A percentile compares a stretch with the other conserved stretches of the same genome.
phyloP scores from a whole-genome alignment of 371 early-diverging fungal species.

The Mucor irregularis region DNA sequence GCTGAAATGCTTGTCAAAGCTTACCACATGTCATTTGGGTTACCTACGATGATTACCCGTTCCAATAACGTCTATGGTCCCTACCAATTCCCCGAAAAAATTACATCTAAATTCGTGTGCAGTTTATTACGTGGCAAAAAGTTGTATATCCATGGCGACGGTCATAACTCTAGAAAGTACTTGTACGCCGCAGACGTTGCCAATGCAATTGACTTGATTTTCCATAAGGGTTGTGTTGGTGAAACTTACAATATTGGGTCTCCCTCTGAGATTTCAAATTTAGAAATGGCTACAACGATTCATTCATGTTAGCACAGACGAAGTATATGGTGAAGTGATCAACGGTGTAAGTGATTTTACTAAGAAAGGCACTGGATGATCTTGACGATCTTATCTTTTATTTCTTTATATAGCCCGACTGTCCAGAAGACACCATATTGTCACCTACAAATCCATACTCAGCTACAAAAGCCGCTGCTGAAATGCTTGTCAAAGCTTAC shows the following conservation, averaged over 20 bases:
- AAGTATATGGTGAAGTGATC: conserved; percentile 85
- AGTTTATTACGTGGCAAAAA: conserved; percentile 61
- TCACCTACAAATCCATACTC: conserved; percentile 88
- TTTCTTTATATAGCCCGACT: conserved; percentile 75
- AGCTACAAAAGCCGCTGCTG: conserved; percentile 90
- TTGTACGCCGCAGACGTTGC: conserved; percentile 79
- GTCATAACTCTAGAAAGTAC: conserved; percentile 77
- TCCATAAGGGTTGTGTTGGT: conserved; percentile 68
- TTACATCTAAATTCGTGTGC: conserved; percentile 86
- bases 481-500: conserved; percentile 81
- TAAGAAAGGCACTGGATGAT: too few species aligned
- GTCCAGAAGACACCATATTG: conserved; percentile 68
- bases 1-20: conserved; percentile 84
- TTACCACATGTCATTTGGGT: conserved; percentile 78
- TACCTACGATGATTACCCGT: conserved; percentile 83
- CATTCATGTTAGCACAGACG: conserved; percentile 86
- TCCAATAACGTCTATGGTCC: conserved; percentile 90
- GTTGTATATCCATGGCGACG: conserved; percentile 82
- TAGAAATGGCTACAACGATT: conserved; percentile 72
- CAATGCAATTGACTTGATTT: conserved; percentile 72
- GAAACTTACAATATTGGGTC: conserved; percentile 86
- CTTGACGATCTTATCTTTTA: too few species aligned
- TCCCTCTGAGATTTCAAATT: conserved; percentile 75
- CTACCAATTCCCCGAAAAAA: conserved; percentile 87
- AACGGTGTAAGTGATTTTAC: conserved; percentile 54